Base-by-base conservation (phyloP, 768 basidiomycete species). In the Hygrophorus pudorinus region DNA sequence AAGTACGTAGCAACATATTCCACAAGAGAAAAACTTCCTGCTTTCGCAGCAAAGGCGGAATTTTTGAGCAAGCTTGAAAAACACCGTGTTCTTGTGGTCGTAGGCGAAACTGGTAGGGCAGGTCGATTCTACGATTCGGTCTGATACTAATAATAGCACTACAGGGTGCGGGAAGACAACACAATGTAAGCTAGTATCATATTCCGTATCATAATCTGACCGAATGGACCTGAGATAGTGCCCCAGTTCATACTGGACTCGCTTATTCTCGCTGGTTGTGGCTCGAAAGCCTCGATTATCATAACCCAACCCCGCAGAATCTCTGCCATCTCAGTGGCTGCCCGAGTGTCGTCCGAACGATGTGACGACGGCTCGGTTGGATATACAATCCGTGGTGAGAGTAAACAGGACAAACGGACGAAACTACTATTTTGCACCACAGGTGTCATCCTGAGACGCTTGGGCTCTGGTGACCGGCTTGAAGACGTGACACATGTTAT, bases 191-290 rank as follows among this genome's bases (percentile, higher is more conserved):
- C 49, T 16, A 16, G 24, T 40, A 27, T 3, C 24, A 20, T 30
- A 11, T 14, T 45, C 11, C 14, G 14, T n/a, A 37, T 41, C 16
- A 32, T 18, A 29, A 28, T 47, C 27, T 31, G 38, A 34, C 36
- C 24, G 44, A 7, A 38, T 41, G 16, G 4, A 0, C 39, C 34
- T 41, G 39, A 18, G 47, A 33, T 49, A 82, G 83, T 93, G 5
- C 92, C 93, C 11, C 88, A 93, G 51, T 93, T 89, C 53, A 80
- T 97, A 42, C 66, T 96, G 38, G 91, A 96, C 52, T 77, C 84
- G 33, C 72, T 87, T 35, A 92, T 94, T 38, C 50, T 65, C 6
- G 66, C 72, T 0, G 66, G 67, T 12, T 63, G 62, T 13, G 90
- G 89, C 9, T 75, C 80, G 2, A 64, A 67, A 18, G 79, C 79